Conservation (phyloP, 768 basidiomycete genomes). For the Suillus decipiens region DNA sequence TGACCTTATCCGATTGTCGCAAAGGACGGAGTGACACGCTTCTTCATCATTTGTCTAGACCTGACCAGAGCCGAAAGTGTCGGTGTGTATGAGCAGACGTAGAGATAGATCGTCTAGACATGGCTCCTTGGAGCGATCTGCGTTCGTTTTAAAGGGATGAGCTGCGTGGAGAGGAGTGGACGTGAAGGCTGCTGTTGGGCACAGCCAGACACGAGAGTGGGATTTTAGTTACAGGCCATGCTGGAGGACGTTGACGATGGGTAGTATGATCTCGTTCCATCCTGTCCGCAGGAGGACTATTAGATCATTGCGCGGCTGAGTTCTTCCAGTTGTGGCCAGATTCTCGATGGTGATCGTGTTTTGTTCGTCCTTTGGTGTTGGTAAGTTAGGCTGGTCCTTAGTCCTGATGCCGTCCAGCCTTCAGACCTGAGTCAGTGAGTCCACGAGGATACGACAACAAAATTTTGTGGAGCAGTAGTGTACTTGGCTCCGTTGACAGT, state of each 20-base stretch:
- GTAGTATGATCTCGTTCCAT: slow-evolving; percentile 6
- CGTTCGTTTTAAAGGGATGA: slow-evolving; percentile 26
- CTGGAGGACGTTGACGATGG: slow-evolving; percentile 5
- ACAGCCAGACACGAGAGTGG: slow-evolving; percentile 14
- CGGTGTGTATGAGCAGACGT: slow-evolving; percentile 16
- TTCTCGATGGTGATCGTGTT: too few species aligned
- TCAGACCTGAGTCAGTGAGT: too few species aligned
- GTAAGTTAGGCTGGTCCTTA: too few species aligned
- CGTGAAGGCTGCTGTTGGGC: slow-evolving; percentile 13
- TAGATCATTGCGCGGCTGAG: slow-evolving; percentile 10
- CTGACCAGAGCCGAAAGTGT: slow-evolving; percentile 12
- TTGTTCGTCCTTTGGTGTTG: too few species aligned
- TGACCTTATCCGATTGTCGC: slow-evolving; percentile 8
- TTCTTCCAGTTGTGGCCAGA: too few species aligned
- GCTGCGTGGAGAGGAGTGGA: slow-evolving; percentile 22
- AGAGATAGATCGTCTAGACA: slow-evolving; percentile 11
- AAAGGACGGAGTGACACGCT: not conserved
- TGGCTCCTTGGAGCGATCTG: slow-evolving; percentile 2
- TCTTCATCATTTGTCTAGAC: slow-evolving; percentile 7
- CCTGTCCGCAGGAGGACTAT: not conserved
- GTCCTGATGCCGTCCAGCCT: too few species aligned
- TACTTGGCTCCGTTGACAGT: too few species aligned
- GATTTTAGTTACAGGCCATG: rapidly evolving
- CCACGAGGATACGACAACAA: too few species aligned
- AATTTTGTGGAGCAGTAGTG: too few species aligned